Evolutionary conservation across 1,139 yeast species (phyloP), one percentile per base, ranked within the genome.

Genomic region (Eremothecium gossypii): DNA sequence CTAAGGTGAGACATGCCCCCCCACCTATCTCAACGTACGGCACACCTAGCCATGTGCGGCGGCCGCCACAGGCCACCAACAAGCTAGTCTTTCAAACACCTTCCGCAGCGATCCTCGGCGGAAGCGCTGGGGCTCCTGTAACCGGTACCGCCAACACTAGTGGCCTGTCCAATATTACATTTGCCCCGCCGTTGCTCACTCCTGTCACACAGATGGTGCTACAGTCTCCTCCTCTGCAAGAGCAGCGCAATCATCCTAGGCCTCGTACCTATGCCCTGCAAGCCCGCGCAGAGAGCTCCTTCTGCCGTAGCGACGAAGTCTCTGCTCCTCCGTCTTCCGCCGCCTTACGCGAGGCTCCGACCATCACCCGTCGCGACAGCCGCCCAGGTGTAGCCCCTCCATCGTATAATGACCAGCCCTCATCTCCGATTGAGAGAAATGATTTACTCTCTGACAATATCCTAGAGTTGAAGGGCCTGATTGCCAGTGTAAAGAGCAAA

Each of bases 401-500:
- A 12, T n/a, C 13, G 10, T 23, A 17, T 8, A 17, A 9, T 5
- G 20, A n/a, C 3, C 17, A 13, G n/a, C 31, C 31, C 11, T n/a
- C 12, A 10, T 14, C 27, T 20, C 11, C 37, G 11, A n/a, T 10
- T 5, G 12, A 17, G 11, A 10, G 9, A n/a, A n/a, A n/a, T 5
- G 30, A 30, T 6, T 17, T 27, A 2, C 28, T 41, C n/a, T 32
- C 45, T 4, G 38, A 36, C 7, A 46, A 42, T 27, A 37, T 58
- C 10, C 44, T 51, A 27, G 60, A 58, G 40, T 41, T 58, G 28
- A 54, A 54, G 36, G 43, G 45, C n/a, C 40, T 58, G 7, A 55
- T 58, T 26, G 59, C 53, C 23, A 54, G 59, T 3, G 63, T 57
- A 10, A 56, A 53, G 43, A 50, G 47, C 33, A 56, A 51, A 30